phyloP scores from a whole-genome alignment of 495 filamentous ascomycete species.

The Podospora sp. region DNA sequence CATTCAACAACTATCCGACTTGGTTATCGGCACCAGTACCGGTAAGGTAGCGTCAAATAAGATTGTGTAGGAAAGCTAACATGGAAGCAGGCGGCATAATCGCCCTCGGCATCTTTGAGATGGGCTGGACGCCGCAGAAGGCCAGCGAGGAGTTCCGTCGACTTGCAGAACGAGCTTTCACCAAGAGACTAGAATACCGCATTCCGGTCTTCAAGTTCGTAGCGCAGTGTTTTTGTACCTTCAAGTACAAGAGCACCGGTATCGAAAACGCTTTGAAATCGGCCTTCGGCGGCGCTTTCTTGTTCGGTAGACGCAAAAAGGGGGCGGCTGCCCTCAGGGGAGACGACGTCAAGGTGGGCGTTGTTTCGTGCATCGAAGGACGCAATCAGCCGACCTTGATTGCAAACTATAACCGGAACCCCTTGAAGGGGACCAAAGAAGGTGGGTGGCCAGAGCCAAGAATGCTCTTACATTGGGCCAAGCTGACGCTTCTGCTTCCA shows the following conservation, averaged over 20 bases:
- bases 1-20: slow-evolving; percentile 48
- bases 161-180: slow-evolving; percentile 43
- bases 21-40: slow-evolving; percentile 51
- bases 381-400: slow-evolving; percentile 15
- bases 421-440: slow-evolving; percentile 14
- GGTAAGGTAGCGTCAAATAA: not conserved
- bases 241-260: slow-evolving; percentile 41
- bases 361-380: slow-evolving; percentile 22
- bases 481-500: too few relatives aligned
- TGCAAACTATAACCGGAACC: slow-evolving; percentile 24
- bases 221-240: slow-evolving; percentile 28
- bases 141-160: slow-evolving; percentile 40
- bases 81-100: slow-evolving; percentile 49
- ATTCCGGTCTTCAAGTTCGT: slow-evolving; percentile 32
- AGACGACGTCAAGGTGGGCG: slow-evolving; percentile 42
- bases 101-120: slow-evolving; percentile 46
- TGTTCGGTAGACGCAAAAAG: slow-evolving; percentile 40
- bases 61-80: slow-evolving; percentile 4
- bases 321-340: not conserved
- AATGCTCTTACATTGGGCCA: too few relatives aligned
- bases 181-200: slow-evolving; percentile 34
- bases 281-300: slow-evolving; percentile 34
- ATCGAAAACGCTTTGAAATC: slow-evolving; percentile 35
- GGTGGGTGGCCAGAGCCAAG: not conserved
- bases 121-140: slow-evolving; percentile 41